These are phyloP conservation scores for Meyerozyma guilliermondii DNA, from an alignment of 1,139 yeast species.

Conservation along the genomic window DNA sequence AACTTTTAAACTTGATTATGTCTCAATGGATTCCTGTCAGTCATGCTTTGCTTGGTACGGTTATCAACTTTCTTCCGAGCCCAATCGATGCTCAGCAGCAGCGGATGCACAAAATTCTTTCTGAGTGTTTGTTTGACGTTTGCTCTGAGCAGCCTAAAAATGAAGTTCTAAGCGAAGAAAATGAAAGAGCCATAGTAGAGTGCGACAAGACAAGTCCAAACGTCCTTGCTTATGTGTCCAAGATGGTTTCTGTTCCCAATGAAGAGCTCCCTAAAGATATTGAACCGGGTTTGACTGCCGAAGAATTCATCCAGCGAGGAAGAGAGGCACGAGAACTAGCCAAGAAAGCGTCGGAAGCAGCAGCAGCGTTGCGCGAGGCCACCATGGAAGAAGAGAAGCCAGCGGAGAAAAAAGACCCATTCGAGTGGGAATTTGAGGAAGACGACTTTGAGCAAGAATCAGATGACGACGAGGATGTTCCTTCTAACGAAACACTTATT, in stretches of 20 bases:
- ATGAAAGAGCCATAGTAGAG: conserved; percentile 51
- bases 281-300: conserved; percentile 33
- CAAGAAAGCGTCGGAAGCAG: conserved; percentile 62
- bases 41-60: conserved; percentile 76
- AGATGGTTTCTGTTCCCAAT: conserved; percentile 79
- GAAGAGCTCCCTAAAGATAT: conserved; percentile 67
- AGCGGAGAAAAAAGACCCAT: conserved; percentile 20
- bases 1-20: conserved; percentile 63
- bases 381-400: conserved; percentile 8
- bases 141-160: conserved; percentile 39
- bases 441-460: conserved; percentile 34
- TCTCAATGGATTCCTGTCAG: conserved; percentile 95
- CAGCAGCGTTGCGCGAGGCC: conserved; percentile 26
- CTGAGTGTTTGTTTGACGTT: conserved; percentile 29
- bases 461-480: conserved; percentile 42
- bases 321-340: conserved; percentile 68
- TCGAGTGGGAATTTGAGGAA: conserved; percentile 45
- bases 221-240: conserved; percentile 82
- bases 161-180: conserved; percentile 37
- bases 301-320: conserved; percentile 64
- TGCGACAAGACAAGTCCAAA: conserved; percentile 51
- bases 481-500: conserved; percentile 56
- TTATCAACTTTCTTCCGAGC: conserved; percentile 80
- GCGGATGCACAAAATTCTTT: conserved; percentile 65
- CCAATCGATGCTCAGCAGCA: conserved; percentile 71